A percentile compares a stretch with the other conserved stretches of the same genome.
These are phyloP conservation scores for Sanguinoderma infundibulare DNA, from an alignment of 1,284 basidiomycete species.

Conservation along the genomic window DNA sequence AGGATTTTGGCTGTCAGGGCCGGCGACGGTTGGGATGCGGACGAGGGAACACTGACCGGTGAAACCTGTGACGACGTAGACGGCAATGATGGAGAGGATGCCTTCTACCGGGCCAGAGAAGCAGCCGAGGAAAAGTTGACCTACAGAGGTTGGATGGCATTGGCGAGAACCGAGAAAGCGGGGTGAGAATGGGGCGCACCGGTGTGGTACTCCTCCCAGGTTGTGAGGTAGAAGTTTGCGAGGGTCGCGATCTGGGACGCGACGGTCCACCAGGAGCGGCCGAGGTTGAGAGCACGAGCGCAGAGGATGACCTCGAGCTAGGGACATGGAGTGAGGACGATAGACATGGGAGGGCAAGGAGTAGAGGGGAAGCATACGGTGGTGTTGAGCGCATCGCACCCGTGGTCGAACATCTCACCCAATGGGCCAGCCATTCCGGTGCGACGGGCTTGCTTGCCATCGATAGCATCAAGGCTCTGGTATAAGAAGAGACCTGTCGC, in stretches of 20 bases:
- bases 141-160: constrained; percentile 38
- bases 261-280: constrained; percentile 96
- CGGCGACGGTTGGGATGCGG: background rate
- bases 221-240: constrained; percentile 94
- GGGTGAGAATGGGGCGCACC: constrained; percentile 44
- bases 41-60: constrained; percentile 58
- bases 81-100: constrained; percentile 83
- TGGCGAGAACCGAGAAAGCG: too few relatives aligned
- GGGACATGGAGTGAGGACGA: background rate
- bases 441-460: constrained; percentile 92
- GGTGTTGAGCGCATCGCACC: constrained; percentile 93
- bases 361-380: constrained; percentile 58
- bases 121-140: constrained; percentile 87
- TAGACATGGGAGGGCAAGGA: background rate
- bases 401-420: constrained; percentile 98
- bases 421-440: constrained; percentile 96
- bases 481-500: constrained; percentile 90
- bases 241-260: constrained; percentile 86
- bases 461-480: constrained; percentile 89
- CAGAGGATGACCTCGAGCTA: constrained; percentile 87
- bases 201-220: constrained; percentile 99
- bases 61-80: constrained; percentile 82
- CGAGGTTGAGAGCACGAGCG: constrained; percentile 88
- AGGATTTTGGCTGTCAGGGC: background rate
- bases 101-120: constrained; percentile 98